Conservation (phyloP, 345 rosid genomes). For the Eucalyptus pauciflora region DNA sequence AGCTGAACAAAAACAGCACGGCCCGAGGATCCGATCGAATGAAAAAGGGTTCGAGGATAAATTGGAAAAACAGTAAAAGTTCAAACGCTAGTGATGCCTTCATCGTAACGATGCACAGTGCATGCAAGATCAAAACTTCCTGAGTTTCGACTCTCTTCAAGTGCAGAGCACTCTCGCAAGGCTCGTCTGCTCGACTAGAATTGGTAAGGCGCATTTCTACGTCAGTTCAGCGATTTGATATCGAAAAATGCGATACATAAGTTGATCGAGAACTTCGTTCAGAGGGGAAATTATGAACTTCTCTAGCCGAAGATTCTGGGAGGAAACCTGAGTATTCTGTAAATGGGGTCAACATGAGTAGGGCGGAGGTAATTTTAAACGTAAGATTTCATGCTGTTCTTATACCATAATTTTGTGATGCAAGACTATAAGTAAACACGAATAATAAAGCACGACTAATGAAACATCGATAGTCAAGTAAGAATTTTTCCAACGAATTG, state of each 20-base stretch:
- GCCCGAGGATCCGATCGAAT: neutral
- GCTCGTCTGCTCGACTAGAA: neutral
- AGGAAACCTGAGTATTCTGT: neutral
- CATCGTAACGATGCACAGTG: accelerated
- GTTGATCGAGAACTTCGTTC: neutral
- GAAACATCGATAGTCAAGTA: neutral
- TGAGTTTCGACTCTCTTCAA: neutral
- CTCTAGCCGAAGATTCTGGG: neutral
- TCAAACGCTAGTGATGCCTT: neutral
- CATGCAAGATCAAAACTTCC: neutral
- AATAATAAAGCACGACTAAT: neutral
- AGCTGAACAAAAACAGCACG: neutral
- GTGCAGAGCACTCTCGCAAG: neutral
- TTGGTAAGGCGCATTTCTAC: neutral
- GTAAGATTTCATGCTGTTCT: neutral
- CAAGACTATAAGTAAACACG: neutral
- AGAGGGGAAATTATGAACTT: neutral
- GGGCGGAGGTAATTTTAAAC: neutral
- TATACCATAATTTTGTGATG: neutral
- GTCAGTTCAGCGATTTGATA: neutral
- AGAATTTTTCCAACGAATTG: neutral
- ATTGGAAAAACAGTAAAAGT: neutral
- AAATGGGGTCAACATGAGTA: neutral
- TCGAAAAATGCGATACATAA: neutral
- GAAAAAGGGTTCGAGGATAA: neutral